phyloP scores from a whole-genome alignment of 2,329 filamentous ascomycete genomes.

The Ramichloridium luteum region DNA sequence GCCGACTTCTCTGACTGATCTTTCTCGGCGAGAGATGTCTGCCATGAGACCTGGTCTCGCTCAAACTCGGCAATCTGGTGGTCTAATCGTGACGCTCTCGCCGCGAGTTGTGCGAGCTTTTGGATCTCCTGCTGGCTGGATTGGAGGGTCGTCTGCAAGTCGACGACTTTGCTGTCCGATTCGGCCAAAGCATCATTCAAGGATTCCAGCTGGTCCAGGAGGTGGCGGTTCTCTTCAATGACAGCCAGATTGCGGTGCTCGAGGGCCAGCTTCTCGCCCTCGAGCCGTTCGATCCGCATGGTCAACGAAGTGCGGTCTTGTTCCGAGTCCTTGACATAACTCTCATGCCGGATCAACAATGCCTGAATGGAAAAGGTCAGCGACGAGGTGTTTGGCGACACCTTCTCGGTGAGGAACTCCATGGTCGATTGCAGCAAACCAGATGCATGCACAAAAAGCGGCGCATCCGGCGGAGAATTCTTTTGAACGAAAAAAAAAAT shows the following conservation, averaged over 20 bases:
- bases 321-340: constrained; percentile 86
- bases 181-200: constrained; percentile 69
- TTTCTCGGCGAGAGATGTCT: constrained; percentile 52
- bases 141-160: constrained; percentile 62
- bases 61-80: constrained; percentile 68
- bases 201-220: constrained; percentile 73
- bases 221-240: constrained; percentile 67
- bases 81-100: constrained; percentile 67
- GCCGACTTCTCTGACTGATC: constrained; percentile 68
- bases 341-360: constrained; percentile 80
- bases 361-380: constrained; percentile 70
- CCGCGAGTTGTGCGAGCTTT: constrained; percentile 59
- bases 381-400: constrained; percentile 33
- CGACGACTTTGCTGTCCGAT: constrained; percentile 67
- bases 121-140: constrained; percentile 68
- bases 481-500: neutral
- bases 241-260: constrained; percentile 65
- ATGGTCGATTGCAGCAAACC: too few relatives aligned
- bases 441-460: neutral
- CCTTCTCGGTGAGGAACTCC: too few relatives aligned
- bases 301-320: constrained; percentile 65
- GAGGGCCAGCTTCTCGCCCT: constrained; percentile 54
- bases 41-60: constrained; percentile 62
- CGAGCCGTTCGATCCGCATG: constrained; percentile 61
- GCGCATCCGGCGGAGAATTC: neutral